phyloP scores from a whole-genome alignment of 2,329 filamentous ascomycete genomes.

The Nothophoma quercina region DNA sequence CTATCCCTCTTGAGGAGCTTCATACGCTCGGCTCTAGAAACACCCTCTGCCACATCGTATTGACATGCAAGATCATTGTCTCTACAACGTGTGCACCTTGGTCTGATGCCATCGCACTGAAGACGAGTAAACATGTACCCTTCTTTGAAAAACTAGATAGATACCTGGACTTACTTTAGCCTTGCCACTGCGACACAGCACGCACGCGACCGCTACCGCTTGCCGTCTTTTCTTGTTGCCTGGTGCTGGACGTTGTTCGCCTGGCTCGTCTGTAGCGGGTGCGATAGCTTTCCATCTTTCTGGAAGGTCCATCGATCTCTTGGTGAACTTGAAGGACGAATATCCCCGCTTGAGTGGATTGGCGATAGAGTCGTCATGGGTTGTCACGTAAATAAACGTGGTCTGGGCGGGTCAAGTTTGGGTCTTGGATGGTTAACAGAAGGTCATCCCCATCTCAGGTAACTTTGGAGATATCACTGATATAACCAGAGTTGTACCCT shows the following conservation, averaged over 20 bases:
- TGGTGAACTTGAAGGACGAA: neutral
- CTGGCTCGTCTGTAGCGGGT: conserved; percentile 33
- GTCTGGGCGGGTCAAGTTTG: conserved; percentile 2
- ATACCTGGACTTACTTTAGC: conserved; percentile 30
- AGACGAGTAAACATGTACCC: conserved; percentile 2
- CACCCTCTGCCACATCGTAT: conserved; percentile 36
- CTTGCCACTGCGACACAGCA: conserved; percentile 34
- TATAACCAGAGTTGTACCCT: neutral
- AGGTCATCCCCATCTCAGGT: neutral
- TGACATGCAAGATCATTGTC: conserved; percentile 29
- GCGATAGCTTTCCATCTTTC: conserved; percentile 37
- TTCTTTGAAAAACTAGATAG: neutral
- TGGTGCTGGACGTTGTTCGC: conserved; percentile 27
- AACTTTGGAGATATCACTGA: neutral
- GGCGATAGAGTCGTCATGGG: conserved; percentile 12
- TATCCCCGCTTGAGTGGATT: conserved; percentile 16
- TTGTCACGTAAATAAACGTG: conserved; percentile 1
- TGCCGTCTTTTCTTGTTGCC: conserved; percentile 29
- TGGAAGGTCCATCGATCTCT: conserved; percentile 26
- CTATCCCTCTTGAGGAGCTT: conserved; percentile 32
- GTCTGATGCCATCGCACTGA: conserved; percentile 34
- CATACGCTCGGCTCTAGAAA: conserved; percentile 36
- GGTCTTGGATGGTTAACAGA: neutral
- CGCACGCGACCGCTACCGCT: conserved; percentile 33
- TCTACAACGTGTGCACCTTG: conserved; percentile 30